Conservation (phyloP, 164 flowering plant species). For the Kalanchoe fedtschenkoi region DNA sequence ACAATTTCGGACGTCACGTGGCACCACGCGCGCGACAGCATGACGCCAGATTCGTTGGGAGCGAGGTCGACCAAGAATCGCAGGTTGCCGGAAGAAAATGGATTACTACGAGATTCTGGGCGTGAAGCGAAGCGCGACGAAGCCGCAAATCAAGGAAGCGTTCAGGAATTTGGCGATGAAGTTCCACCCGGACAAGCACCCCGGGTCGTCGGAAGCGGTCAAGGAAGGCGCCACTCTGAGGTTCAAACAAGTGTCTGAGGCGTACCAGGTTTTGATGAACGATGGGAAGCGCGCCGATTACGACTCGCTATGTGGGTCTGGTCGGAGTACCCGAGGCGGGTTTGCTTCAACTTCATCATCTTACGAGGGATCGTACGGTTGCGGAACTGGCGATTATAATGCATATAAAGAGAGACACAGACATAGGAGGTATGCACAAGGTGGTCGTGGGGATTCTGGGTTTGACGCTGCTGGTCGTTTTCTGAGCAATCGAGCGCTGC, state of each 20-base stretch:
- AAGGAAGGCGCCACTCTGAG: constrained; percentile 33
- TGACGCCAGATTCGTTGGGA: too few species aligned
- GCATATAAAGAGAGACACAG: background rate
- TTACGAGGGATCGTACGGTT: background rate
- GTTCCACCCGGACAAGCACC: constrained; percentile 83
- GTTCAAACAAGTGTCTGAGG: constrained; percentile 78
- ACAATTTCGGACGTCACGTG: too few species aligned
- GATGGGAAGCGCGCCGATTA: constrained; percentile 64
- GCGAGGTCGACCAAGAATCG: background rate
- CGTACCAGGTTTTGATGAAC: constrained; percentile 66
- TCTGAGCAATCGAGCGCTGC: background rate
- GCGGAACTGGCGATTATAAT: background rate
- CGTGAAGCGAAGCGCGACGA: constrained; percentile 39
- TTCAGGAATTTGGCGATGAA: constrained; percentile 59
- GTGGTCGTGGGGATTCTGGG: background rate
- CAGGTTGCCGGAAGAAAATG: constrained; percentile 14
- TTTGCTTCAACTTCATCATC: background rate
- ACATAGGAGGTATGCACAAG: background rate
- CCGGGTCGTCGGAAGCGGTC: constrained; percentile 37
- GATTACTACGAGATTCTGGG: constrained; percentile 74
- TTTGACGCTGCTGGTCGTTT: background rate
- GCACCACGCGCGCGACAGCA: too few species aligned
- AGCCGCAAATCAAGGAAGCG: constrained; percentile 65
- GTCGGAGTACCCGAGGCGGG: background rate
- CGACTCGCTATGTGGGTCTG: constrained; percentile 17